Conservation (phyloP, 1,284 basidiomycete genomes). For the Moesziomyces parantarcticus region DNA sequence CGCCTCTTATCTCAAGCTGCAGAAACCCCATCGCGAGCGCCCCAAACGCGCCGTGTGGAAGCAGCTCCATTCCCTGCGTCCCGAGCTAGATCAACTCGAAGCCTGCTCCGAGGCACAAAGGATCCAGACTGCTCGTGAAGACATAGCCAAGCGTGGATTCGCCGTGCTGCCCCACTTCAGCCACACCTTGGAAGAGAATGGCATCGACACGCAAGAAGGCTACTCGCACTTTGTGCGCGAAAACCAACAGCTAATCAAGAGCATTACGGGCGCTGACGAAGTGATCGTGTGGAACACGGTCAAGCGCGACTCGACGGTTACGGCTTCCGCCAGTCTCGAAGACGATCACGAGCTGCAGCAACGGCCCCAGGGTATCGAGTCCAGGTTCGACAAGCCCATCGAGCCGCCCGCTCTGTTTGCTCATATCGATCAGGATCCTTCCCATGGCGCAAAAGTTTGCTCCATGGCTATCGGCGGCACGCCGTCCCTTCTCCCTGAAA, state of each 20-base stretch:
- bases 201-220: conserved; percentile 20
- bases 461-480: conserved; percentile 35
- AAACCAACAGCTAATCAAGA: conserved; percentile 21
- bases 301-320: conserved; percentile 21
- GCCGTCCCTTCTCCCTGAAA: conserved; percentile 5
- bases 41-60: conserved; percentile 25
- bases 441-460: conserved; percentile 20
- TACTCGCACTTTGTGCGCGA: conserved; percentile 24
- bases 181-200: conserved; percentile 3
- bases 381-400: conserved; percentile 23
- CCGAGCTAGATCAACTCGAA: conserved; percentile 11
- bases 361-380: conserved; percentile 27
- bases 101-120: conserved; percentile 4
- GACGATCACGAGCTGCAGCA: conserved; percentile 20
- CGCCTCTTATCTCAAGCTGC: conserved; percentile 16
- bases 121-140: conserved; percentile 2
- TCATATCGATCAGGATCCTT: conserved; percentile 30
- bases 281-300: conserved; percentile 39
- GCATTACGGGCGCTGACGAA: conserved; percentile 26
- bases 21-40: conserved; percentile 21
- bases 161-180: conserved; percentile 24
- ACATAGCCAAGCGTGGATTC: conserved; percentile 21
- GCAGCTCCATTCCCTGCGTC: conserved; percentile 19
- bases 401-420: conserved; percentile 32
- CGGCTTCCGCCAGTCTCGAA: conserved; percentile 16